Evolutionary conservation across 441 rosid species (phyloP), one percentile per base, ranked within the genome.

Genomic region (Melastoma candidum): DNA sequence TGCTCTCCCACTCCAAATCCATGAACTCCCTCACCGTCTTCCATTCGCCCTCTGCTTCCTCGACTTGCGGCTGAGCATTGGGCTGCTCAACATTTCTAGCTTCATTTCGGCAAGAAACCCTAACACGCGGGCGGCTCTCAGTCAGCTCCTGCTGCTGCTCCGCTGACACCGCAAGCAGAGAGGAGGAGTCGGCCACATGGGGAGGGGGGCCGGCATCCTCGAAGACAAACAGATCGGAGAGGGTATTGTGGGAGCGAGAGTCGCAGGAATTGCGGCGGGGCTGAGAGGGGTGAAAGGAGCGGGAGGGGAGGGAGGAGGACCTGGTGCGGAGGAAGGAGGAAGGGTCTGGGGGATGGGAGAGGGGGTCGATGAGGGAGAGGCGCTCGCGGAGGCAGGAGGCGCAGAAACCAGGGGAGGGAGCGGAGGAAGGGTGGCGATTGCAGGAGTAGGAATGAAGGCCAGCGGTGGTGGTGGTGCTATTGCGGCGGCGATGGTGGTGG

Each of bases 1-100:
- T 78, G 27, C 55, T 64, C 52, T 70, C 65, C 64, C 56, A 48
- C 58, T 83, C 87, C 54, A 83, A 81, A 80, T 83, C 90, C 69
- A 83, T 78, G 9, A 78, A 71, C 66, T 83, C 90, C 68, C 77
- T 83, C 82, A 83, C 75, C 52, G 84, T 80, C 68, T 64, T 78
- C 26, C 63, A 50, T 60, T 83, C 84, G 3, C 45, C 57, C 49
- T 12, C 52, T 41, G 14, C 65, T 41, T 53, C 65, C 57, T 59
- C 64, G 17, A 61, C 66, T 53, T 60, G 69, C 14, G 41, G 58
- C 1, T 36, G 56, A 49, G 10, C n/a, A 39, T 22, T n/a, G 1
- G 11, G 45, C 43, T 6, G 41, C 5, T 32, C 8, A 8, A 8
- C 64, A 4, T 49, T 47, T 25, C 45, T 49, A 11, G n/a, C 10